Percentiles rank a stretch among this genome's conserved stretches.
These are phyloP conservation scores for Cytospora leucostoma DNA, from an alignment of 2,329 filamentous ascomycete genomes.

Conservation along the genomic window DNA sequence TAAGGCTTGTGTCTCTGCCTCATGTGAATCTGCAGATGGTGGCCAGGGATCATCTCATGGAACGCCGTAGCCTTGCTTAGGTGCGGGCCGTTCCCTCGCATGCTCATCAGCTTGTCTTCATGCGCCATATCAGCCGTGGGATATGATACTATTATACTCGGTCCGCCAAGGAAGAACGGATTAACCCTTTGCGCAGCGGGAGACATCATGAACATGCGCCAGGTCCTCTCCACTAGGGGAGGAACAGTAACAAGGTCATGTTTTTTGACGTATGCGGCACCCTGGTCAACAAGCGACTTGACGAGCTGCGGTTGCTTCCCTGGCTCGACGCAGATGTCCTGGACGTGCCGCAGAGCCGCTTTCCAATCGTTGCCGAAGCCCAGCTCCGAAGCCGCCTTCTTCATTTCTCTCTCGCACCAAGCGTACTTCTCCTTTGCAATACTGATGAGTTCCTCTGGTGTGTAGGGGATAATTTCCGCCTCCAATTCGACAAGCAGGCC, in stretches of 20 bases:
- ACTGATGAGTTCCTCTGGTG: constrained; percentile 55
- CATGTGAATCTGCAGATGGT: constrained; percentile 56
- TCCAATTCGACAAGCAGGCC: constrained; percentile 54
- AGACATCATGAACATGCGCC: constrained; percentile 59
- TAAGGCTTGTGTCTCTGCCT: constrained; percentile 50
- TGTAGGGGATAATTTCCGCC: constrained; percentile 60
- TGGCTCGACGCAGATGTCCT: constrained; percentile 54
- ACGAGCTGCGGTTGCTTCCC: constrained; percentile 56
- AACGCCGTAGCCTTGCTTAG: constrained; percentile 61
- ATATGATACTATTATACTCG: constrained; percentile 56
- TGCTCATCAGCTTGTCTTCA: constrained; percentile 58
- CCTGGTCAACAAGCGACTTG: constrained; percentile 52
- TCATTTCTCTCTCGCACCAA: constrained; percentile 60
- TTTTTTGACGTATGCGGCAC: constrained; percentile 52
- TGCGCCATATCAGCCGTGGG: constrained; percentile 55
- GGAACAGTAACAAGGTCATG: constrained; percentile 59
- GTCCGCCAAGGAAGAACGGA: constrained; percentile 61
- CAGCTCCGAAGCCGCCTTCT: constrained; percentile 49
- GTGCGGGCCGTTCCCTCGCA: constrained; percentile 60
- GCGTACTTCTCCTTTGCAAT: constrained; percentile 53
- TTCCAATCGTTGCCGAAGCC: constrained; percentile 53
- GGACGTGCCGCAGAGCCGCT: constrained; percentile 56
- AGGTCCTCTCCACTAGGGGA: constrained; percentile 52
- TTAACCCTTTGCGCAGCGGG: constrained; percentile 54
- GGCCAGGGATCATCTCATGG: constrained; percentile 62